Percentiles rank a stretch among this genome's conserved stretches.
Conservation (phyloP, 441 rosid genomes). For the Brassica hybrid region DNA sequence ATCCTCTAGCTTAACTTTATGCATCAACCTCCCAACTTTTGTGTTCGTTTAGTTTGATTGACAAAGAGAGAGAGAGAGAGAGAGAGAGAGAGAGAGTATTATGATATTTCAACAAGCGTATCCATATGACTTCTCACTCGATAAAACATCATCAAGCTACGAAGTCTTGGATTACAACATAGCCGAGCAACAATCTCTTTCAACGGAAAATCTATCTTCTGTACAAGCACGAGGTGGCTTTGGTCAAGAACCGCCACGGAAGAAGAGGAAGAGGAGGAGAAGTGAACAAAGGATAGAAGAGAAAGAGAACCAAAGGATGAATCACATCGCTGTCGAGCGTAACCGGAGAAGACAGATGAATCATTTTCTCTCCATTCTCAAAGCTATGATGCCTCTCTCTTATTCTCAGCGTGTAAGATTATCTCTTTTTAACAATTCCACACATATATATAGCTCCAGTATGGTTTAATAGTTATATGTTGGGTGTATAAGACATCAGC, state of each 20-base stretch:
- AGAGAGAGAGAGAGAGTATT: background rate
- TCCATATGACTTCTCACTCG: background rate
- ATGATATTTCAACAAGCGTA: conserved; percentile 22
- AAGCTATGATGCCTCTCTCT: conserved; percentile 59
- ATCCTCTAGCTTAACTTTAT: background rate
- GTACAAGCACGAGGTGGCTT: conserved; percentile 17
- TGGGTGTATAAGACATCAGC: conserved; percentile 2
- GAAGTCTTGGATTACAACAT: conserved; percentile 30
- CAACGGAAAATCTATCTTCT: background rate
- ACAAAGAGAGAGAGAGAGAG: conserved; percentile 1
- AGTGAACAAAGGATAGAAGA: conserved; percentile 49
- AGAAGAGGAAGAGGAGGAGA: conserved; percentile 50
- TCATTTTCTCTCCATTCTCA: conserved; percentile 55
- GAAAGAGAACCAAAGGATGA: conserved; percentile 62
- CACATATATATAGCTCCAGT: background rate
- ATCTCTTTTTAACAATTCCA: background rate
- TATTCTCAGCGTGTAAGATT: conserved; percentile 59
- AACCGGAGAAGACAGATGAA: conserved; percentile 74
- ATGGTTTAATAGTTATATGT: conserved; percentile 2
- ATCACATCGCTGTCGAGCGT: conserved; percentile 69
- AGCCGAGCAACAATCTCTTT: conserved; percentile 22
- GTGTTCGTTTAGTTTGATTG: background rate
- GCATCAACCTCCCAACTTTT: conserved; percentile 1
- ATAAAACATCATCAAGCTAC: background rate
- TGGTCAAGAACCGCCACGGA: conserved; percentile 9